Percentiles rank a stretch among this genome's conserved stretches.
Evolutionary conservation across 176 grass and related monocot genomes (phyloP).

Genomic region (Juncus effusus): DNA sequence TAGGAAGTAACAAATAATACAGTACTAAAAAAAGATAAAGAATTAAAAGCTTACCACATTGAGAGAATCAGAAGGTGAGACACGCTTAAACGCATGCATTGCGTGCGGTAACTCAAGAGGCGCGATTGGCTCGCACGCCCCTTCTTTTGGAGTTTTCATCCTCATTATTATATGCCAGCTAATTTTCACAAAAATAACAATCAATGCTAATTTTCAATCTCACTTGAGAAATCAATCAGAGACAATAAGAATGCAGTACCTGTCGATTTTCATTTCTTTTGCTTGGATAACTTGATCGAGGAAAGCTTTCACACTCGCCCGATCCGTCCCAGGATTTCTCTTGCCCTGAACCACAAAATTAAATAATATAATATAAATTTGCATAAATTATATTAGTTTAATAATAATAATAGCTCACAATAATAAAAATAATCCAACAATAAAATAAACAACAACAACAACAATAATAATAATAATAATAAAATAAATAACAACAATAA

Average conservation of each 20-base stretch:
- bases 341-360: constrained; percentile 64
- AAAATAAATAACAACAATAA: constrained; percentile 11
- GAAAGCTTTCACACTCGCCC: constrained; percentile 58
- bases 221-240: background rate
- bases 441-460: no score
- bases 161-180: constrained; percentile 97
- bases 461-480: background rate
- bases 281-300: constrained; percentile 62
- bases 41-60: constrained; percentile 60
- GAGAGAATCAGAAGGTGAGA: constrained; percentile 58
- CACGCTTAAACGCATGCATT: constrained; percentile 79
- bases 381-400: no score
- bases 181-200: constrained; percentile 28
- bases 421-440: no score
- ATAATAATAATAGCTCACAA: no score
- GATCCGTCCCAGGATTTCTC: constrained; percentile 79
- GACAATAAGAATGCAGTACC: constrained; percentile 24
- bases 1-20: constrained; percentile 18
- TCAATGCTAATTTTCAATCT: background rate
- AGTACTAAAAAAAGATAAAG: constrained; percentile 21
- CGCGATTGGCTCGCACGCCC: constrained; percentile 78
- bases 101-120: constrained; percentile 77
- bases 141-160: constrained; percentile 64
- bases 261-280: constrained; percentile 78
- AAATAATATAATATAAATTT: no score